These are phyloP conservation scores for Sedum album DNA, from an alignment of 164 flowering plant genomes.

Conservation along the genomic window DNA sequence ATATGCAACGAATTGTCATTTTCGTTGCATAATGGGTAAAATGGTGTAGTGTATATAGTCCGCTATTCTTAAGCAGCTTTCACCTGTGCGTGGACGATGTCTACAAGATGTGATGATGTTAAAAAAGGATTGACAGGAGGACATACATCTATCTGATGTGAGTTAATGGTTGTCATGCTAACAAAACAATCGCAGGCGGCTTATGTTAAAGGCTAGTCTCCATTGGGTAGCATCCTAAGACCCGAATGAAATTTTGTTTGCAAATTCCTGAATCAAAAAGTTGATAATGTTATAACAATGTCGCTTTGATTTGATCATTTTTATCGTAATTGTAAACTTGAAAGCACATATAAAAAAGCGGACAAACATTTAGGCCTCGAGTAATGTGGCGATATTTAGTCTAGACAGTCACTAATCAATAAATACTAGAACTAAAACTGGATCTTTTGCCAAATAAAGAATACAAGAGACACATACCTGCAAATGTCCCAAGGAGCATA, in stretches of 20 bases:
- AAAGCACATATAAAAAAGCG: too few species aligned
- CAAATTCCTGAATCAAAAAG: constrained; percentile 38
- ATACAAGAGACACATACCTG: constrained; percentile 47
- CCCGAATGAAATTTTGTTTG: constrained; percentile 47
- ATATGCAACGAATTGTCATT: too few species aligned
- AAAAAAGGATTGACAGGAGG: background rate
- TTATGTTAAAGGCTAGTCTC: constrained; percentile 25
- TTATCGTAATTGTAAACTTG: too few species aligned
- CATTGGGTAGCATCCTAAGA: constrained; percentile 68
- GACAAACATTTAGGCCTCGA: background rate
- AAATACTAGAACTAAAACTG: background rate
- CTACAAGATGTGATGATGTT: background rate
- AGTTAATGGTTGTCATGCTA: background rate
- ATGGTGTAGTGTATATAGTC: too few species aligned
- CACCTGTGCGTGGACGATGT: background rate
- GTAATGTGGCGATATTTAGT: background rate
- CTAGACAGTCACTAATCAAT: too few species aligned
- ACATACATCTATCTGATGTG: background rate
- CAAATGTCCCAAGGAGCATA: constrained; percentile 70
- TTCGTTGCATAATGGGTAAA: too few species aligned
- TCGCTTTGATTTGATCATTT: too few species aligned
- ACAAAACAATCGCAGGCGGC: background rate
- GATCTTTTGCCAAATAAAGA: background rate
- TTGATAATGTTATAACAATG: background rate
- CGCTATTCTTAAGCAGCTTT: background rate